Evolutionary conservation across 2,329 filamentous ascomycete genomes (phyloP).

Genomic region (Amauroascus niger): DNA sequence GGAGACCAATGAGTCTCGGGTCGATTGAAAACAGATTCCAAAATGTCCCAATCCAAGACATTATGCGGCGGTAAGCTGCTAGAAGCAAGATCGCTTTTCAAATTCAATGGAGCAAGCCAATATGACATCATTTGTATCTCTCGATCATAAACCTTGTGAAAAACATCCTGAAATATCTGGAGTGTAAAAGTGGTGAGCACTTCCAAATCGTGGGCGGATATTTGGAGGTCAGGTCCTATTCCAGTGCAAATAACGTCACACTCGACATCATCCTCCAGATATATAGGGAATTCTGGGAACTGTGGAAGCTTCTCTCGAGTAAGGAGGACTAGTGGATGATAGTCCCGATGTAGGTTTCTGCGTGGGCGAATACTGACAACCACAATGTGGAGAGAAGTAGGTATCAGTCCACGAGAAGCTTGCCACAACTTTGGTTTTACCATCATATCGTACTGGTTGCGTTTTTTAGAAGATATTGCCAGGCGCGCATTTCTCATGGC

Average conservation of each 20-base stretch:
- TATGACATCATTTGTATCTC: constrained; percentile 62
- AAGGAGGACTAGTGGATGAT: constrained; percentile 59
- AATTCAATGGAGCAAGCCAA: constrained; percentile 59
- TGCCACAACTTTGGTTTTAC: constrained; percentile 70
- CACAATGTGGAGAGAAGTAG: constrained; percentile 51
- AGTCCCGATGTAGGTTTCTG: constrained; percentile 47
- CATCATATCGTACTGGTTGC: constrained; percentile 63
- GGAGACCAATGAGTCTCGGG: constrained; percentile 39
- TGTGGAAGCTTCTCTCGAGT: constrained; percentile 56
- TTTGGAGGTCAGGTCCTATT: constrained; percentile 36
- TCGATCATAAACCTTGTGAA: constrained; percentile 73
- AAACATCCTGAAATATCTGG: constrained; percentile 68
- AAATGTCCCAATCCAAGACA: constrained; percentile 38
- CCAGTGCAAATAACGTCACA: constrained; percentile 49
- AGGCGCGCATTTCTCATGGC: constrained; percentile 78
- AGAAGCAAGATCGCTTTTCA: constrained; percentile 9
- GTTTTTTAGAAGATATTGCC: constrained; percentile 70
- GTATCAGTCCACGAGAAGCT: constrained; percentile 34
- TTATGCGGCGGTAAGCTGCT: constrained; percentile 10
- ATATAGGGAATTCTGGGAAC: constrained; percentile 61
- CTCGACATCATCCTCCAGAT: constrained; percentile 53
- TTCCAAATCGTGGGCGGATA: constrained; percentile 39
- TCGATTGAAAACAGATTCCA: constrained; percentile 30
- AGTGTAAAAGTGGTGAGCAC: constrained; percentile 64
- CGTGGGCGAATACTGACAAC: constrained; percentile 51